Conservation (phyloP, 2,329 filamentous ascomycete species). For the Fusarium marasasianum region DNA sequence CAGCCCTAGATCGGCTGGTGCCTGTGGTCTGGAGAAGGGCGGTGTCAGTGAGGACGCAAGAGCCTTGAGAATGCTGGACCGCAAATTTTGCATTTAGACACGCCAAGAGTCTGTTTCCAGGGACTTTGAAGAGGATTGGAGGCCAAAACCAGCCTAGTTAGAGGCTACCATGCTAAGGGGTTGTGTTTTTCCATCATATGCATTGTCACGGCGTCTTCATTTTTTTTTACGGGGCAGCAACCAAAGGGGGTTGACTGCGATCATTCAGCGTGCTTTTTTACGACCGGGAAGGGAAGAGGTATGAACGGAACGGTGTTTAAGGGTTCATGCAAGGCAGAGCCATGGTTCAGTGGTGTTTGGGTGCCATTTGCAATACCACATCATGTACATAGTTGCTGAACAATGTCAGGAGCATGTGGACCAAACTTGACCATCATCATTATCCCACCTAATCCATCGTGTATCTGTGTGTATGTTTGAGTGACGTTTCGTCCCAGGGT, state of each 20-base stretch:
- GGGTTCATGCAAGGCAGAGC: constrained; percentile 12
- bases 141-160: not conserved
- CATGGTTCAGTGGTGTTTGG: constrained; percentile 24
- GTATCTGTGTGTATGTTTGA: not conserved
- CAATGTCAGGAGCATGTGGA: constrained; percentile 25
- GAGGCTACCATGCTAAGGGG: constrained; percentile 8
- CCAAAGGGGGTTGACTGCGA: constrained; percentile 30
- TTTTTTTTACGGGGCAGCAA: constrained; percentile 32
- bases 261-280: constrained; percentile 39
- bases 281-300: constrained; percentile 24
- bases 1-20: constrained; percentile 45
- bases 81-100: constrained; percentile 57
- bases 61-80: constrained; percentile 72
- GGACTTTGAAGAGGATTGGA: not conserved
- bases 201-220: constrained; percentile 41
- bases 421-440: not conserved
- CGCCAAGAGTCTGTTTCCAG: not conserved
- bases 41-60: constrained; percentile 71
- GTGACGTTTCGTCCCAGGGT: constrained; percentile 13
- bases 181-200: constrained; percentile 32
- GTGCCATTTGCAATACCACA: constrained; percentile 15
- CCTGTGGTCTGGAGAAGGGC: constrained; percentile 44
- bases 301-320: constrained; percentile 32
- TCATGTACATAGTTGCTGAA: constrained; percentile 33
- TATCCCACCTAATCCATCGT: not conserved